Percentiles rank a stretch among this genome's conserved stretches.
These are phyloP conservation scores for Pisolithus sp. DNA, from an alignment of 768 basidiomycete genomes.

Conservation along the genomic window DNA sequence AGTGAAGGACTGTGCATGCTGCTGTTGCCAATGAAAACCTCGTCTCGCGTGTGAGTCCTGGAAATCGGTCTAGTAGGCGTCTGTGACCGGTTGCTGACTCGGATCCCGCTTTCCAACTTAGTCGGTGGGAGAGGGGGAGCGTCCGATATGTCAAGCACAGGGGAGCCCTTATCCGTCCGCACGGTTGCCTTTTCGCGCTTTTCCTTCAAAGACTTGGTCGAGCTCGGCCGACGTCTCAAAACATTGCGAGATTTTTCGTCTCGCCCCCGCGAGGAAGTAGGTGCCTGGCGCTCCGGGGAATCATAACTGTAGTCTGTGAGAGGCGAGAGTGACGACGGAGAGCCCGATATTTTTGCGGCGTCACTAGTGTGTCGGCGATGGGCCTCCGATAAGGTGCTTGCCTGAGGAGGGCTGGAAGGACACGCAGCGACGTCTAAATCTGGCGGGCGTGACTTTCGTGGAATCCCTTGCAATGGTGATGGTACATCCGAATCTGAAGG, in stretches of 20 bases:
- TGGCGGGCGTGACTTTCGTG: constrained; percentile 17
- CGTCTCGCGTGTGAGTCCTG: neutral
- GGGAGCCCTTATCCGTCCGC: neutral
- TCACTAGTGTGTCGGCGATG: constrained; percentile 19
- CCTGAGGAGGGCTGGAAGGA: constrained; percentile 2
- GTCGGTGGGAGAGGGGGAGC: neutral
- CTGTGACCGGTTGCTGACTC: constrained; percentile 9
- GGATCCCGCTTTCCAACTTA: neutral
- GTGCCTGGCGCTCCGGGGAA: constrained; percentile 1
- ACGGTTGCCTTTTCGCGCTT: constrained; percentile 6
- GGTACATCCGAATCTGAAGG: constrained; percentile 13
- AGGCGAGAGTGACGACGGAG: neutral
- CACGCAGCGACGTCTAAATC: constrained; percentile 17
- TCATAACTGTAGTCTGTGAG: constrained; percentile 11
- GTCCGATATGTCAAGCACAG: neutral
- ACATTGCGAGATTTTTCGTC: constrained; percentile 25
- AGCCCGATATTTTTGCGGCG: constrained; percentile 1
- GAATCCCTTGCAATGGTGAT: constrained; percentile 2
- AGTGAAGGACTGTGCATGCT: constrained; percentile 17
- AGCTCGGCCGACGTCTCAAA: constrained; percentile 26
- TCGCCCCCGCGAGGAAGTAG: constrained; percentile 1
- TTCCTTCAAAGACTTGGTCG: constrained; percentile 15
- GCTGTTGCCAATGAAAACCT: neutral
- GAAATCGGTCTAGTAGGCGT: constrained; percentile 43
- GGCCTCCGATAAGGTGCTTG: constrained; percentile 3